Conservation (phyloP, 1,284 basidiomycete genomes). For the Limonomyces culmigenus region DNA sequence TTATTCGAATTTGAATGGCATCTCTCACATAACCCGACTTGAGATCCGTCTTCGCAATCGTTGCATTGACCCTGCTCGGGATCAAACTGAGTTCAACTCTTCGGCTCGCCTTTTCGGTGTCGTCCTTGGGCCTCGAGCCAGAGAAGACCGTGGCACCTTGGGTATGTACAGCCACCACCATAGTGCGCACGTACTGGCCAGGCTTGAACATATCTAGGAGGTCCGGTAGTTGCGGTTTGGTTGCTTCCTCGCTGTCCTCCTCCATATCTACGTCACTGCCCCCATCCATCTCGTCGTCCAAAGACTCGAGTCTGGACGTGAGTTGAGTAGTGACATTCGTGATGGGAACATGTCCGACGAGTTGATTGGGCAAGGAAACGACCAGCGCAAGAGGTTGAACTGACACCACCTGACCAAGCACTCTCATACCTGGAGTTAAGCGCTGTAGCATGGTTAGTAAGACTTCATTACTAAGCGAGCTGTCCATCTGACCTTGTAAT, state of each 20-base stretch:
- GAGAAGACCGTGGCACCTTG: conserved; percentile 43
- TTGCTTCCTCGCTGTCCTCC: conserved; percentile 25
- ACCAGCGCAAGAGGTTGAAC: conserved; percentile 85
- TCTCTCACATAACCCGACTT: conserved; percentile 51
- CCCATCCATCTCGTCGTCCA: conserved; percentile 35
- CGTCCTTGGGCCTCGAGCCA: conserved; percentile 38
- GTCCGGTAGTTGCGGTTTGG: conserved; percentile 34
- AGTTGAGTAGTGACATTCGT: conserved; percentile 84
- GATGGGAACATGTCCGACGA: conserved; percentile 89
- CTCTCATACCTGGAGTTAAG: conserved; percentile 68
- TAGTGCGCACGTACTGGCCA: conserved; percentile 77
- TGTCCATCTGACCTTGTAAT: conserved; percentile 64
- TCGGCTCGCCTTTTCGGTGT: conserved; percentile 47
- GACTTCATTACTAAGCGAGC: not conserved
- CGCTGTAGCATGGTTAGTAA: conserved; percentile 29
- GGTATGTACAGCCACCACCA: conserved; percentile 53
- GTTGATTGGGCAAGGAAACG: conserved; percentile 88
- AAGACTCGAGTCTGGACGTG: conserved; percentile 51
- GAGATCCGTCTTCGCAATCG: conserved; percentile 68
- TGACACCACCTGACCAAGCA: conserved; percentile 76
- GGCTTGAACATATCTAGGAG: conserved; percentile 62
- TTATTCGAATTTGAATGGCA: not conserved
- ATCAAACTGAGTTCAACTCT: conserved; percentile 81
- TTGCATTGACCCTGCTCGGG: conserved; percentile 77
- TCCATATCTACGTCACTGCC: conserved; percentile 21